Percentiles rank a stretch among this genome's conserved stretches.
phyloP scores from a whole-genome alignment of 176 grass and related monocot genomes.

The Secale cereale region DNA sequence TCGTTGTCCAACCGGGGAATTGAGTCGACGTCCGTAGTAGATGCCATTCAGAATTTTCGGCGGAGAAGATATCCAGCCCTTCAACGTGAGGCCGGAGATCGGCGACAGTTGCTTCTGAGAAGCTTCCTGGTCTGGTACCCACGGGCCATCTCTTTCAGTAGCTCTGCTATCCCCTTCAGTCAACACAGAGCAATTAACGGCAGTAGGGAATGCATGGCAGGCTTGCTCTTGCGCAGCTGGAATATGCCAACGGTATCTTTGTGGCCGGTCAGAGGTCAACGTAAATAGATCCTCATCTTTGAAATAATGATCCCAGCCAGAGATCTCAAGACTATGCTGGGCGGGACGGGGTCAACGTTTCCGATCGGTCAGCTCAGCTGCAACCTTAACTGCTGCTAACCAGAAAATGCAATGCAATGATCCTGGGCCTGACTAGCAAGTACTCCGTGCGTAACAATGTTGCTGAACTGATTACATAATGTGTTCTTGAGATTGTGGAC shows the following conservation, averaged over 20 bases:
- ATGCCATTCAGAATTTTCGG: background rate
- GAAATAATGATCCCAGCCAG: background rate
- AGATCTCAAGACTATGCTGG: background rate
- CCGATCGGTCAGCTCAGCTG: background rate
- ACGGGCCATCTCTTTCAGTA: background rate
- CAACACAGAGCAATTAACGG: background rate
- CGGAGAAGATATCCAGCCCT: background rate
- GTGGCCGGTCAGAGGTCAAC: background rate
- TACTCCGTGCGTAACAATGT: too few species aligned
- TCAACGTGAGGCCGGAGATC: background rate
- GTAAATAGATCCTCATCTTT: background rate
- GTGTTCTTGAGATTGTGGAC: background rate
- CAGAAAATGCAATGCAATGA: background rate
- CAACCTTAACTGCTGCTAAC: background rate
- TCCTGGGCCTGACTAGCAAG: background rate
- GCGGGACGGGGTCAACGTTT: background rate
- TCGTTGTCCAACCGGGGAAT: background rate
- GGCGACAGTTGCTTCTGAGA: background rate
- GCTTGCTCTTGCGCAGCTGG: constrained; percentile 3
- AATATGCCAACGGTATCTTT: constrained; percentile 20
- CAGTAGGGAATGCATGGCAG: background rate
- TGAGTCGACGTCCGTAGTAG: background rate
- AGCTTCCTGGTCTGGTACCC: background rate
- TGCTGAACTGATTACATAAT: background rate
- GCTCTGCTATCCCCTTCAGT: background rate